These are phyloP conservation scores for Phlebiopsis gigantea DNA, from an alignment of 768 basidiomycete genomes.

Conservation along the genomic window DNA sequence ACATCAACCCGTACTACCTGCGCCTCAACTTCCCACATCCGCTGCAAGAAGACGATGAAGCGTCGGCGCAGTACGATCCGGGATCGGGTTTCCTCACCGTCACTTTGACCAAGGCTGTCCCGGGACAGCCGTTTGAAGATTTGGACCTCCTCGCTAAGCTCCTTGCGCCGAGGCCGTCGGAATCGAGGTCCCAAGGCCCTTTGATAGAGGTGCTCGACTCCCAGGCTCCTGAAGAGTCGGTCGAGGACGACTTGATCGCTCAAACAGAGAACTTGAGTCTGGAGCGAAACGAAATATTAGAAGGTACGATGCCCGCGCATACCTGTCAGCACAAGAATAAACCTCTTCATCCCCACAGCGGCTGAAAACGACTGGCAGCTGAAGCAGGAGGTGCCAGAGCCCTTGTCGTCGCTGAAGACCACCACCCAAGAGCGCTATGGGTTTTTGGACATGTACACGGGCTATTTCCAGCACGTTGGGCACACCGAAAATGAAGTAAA, in stretches of 20 bases:
- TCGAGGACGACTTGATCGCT: conserved; percentile 36
- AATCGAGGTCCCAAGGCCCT: conserved; percentile 25
- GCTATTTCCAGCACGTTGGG: conserved; percentile 69
- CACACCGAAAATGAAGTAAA: conserved; percentile 80
- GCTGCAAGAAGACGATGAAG: conserved; percentile 58
- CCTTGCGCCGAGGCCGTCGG: conserved; percentile 56
- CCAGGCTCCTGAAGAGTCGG: conserved; percentile 14
- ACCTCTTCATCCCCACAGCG: conserved; percentile 37
- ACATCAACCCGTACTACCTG: conserved; percentile 82
- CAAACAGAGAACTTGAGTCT: conserved; percentile 43
- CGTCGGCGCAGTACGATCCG: conserved; percentile 72
- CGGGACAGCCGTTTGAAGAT: conserved; percentile 67
- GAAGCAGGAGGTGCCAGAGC: conserved; percentile 53
- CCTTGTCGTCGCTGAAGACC: conserved; percentile 32
- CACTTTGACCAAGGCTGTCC: conserved; percentile 62
- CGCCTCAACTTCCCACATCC: conserved; percentile 71
- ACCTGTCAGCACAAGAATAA: not conserved
- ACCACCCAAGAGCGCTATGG: conserved; percentile 57
- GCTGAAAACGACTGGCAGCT: conserved; percentile 77
- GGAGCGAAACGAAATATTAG: conserved; percentile 45
- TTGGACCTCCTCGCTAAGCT: conserved; percentile 76
- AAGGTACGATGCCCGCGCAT: conserved; percentile 36
- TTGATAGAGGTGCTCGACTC: conserved; percentile 54
- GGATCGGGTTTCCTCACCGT: conserved; percentile 73
- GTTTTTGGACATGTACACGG: conserved; percentile 68